Evolutionary conservation across 257 asterid species (phyloP).

Genomic region (Salvia miltiorrhiza): DNA sequence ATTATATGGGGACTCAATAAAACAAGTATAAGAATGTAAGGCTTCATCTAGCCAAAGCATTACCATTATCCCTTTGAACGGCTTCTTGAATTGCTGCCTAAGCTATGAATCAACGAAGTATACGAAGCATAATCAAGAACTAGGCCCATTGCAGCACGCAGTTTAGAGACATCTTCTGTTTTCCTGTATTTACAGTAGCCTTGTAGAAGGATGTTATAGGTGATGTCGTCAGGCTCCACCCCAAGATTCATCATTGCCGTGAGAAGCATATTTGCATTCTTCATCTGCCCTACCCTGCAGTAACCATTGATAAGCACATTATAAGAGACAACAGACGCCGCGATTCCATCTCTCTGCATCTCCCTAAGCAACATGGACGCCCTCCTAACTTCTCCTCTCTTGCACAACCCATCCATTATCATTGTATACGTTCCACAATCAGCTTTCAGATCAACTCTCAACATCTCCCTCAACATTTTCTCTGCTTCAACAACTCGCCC

Average conservation of each 20-base stretch:
- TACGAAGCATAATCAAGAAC: conserved; percentile 80
- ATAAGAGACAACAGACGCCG: conserved; percentile 63
- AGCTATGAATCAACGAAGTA: conserved; percentile 49
- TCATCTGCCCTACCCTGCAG: conserved; percentile 85
- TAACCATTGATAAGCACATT: conserved; percentile 81
- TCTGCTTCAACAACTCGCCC: conserved; percentile 57
- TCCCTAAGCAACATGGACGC: conserved; percentile 66
- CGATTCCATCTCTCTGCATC: conserved; percentile 65
- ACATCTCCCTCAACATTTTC: conserved; percentile 59
- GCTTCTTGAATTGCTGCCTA: conserved; percentile 37
- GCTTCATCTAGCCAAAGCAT: neutral
- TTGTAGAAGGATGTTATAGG: conserved; percentile 73
- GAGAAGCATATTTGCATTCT: conserved; percentile 70
- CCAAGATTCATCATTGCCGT: conserved; percentile 82
- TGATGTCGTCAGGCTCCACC: conserved; percentile 75
- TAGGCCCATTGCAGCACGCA: conserved; percentile 76
- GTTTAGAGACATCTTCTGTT: conserved; percentile 37
- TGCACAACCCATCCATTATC: conserved; percentile 69
- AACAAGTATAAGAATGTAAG: no score
- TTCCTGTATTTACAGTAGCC: conserved; percentile 60
- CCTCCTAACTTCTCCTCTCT: conserved; percentile 65
- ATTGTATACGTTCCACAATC: conserved; percentile 62
- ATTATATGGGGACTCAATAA: no score
- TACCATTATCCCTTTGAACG: conserved; percentile 23
- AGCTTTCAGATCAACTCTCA: conserved; percentile 45